A percentile compares a stretch with the other conserved stretches of the same genome.
Evolutionary conservation across 805 yeast species (phyloP).

Genomic region (Wickerhamomyces silvicola): DNA sequence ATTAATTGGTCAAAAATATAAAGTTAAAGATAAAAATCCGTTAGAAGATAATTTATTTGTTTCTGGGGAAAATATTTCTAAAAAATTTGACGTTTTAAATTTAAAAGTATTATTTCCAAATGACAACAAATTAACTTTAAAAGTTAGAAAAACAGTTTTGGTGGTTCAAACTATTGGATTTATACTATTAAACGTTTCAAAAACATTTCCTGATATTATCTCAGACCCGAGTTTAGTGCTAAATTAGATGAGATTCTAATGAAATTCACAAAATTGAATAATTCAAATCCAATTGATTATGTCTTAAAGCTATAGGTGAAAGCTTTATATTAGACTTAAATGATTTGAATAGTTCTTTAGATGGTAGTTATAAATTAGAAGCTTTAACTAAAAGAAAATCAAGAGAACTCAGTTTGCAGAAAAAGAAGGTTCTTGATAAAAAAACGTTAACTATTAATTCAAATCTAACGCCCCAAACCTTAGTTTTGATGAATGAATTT

Average conservation of each 20-base stretch:
- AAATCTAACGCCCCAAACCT: constrained; percentile 23
- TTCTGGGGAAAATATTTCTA: constrained; percentile 21
- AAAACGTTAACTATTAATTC: constrained; percentile 23
- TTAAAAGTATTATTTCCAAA: constrained; percentile 23
- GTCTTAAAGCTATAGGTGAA: constrained; percentile 28
- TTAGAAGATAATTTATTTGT: constrained; percentile 37
- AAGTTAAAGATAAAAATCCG: constrained; percentile 28
- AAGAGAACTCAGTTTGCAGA: constrained; percentile 27
- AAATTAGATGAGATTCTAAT: constrained; percentile 30
- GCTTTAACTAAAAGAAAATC: constrained; percentile 37
- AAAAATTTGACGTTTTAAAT: constrained; percentile 15
- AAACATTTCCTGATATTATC: constrained; percentile 6
- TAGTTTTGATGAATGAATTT: constrained; percentile 10
- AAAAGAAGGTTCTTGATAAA: constrained; percentile 22
- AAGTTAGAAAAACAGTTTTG: constrained; percentile 29
- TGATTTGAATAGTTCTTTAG: constrained; percentile 34
- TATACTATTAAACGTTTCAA: constrained; percentile 27
- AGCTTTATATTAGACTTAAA: constrained; percentile 28
- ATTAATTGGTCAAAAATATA: constrained; percentile 33
- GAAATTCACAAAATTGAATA: constrained; percentile 28
- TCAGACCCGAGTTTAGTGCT: constrained; percentile 21
- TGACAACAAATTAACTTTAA: constrained; percentile 18
- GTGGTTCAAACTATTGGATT: constrained; percentile 55
- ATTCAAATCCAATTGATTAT: constrained; percentile 30
- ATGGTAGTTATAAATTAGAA: constrained; percentile 35